phyloP scores from a whole-genome alignment of 352 stramenopile genomes.

The Phytophthora macrochlamydospora region DNA sequence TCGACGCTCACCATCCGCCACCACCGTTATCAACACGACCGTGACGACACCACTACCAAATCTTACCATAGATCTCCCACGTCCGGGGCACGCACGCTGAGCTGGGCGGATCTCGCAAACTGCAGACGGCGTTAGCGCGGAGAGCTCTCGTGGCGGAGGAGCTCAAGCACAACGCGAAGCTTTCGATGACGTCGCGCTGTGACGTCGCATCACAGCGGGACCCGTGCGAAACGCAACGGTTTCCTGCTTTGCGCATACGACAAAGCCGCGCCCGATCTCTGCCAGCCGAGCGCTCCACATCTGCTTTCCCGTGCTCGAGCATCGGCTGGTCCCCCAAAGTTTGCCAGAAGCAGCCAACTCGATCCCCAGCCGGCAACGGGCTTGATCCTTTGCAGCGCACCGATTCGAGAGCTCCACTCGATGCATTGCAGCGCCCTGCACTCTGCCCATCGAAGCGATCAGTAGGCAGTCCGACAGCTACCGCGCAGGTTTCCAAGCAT shows the following conservation, averaged over 20 bases:
- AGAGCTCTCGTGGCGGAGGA: not conserved
- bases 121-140: not conserved
- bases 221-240: constrained; percentile 1
- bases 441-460: constrained; percentile 6
- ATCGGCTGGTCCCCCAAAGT: not conserved
- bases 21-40: not conserved
- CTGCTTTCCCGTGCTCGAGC: not conserved
- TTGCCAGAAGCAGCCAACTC: not conserved
- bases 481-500: constrained; percentile 6
- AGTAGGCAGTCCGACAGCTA: too few species aligned
- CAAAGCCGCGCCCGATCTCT: not conserved
- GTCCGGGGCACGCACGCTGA: not conserved
- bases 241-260: not conserved
- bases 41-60: not conserved
- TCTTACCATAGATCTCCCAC: not conserved
- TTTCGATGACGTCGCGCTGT: not conserved
- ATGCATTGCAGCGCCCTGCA: constrained; percentile 39
- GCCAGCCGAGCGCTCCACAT: not conserved
- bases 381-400: constrained; percentile 1
- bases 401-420: constrained; percentile 21
- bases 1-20: not conserved
- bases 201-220: not conserved
- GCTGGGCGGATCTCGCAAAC: not conserved
- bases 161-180: too few species aligned
- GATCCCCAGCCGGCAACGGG: constrained; percentile 1